Conservation (phyloP, 352 stramenopile genomes). For the Phytophthora pinifolia region DNA sequence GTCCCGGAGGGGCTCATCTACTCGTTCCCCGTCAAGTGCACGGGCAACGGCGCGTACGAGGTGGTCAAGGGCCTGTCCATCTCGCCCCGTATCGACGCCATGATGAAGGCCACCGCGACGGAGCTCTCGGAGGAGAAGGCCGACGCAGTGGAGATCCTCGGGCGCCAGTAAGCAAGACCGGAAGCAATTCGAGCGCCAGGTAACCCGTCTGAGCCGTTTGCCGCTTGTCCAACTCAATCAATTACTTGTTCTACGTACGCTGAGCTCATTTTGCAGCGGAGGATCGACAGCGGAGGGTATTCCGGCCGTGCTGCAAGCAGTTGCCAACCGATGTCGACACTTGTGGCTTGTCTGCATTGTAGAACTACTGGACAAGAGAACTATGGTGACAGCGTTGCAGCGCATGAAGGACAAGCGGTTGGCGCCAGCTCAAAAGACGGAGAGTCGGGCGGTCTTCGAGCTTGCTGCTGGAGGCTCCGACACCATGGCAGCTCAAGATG, state of each 20-base stretch:
- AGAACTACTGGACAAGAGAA: not conserved
- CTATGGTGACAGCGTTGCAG: constrained; percentile 22
- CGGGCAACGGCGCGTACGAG: constrained; percentile 73
- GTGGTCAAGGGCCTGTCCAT: constrained; percentile 73
- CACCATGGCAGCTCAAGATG: constrained; percentile 36
- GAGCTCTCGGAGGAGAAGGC: constrained; percentile 85
- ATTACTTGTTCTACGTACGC: not conserved
- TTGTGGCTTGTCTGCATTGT: not conserved
- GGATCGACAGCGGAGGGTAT: not conserved
- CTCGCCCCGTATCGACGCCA: constrained; percentile 61
- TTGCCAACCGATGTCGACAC: constrained; percentile 18
- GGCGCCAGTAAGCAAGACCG: constrained; percentile 33
- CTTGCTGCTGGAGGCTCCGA: constrained; percentile 15
- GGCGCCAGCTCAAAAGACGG: constrained; percentile 26
- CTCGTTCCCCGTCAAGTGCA: constrained; percentile 90
- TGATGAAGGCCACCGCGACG: constrained; percentile 76
- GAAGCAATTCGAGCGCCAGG: not conserved
- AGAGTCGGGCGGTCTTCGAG: constrained; percentile 30
- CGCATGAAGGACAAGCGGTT: constrained; percentile 31
- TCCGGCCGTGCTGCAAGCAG: not conserved
- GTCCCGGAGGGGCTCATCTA: constrained; percentile 91
- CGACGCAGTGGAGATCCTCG: constrained; percentile 69
- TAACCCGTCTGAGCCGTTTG: not conserved
- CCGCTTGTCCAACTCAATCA: not conserved
- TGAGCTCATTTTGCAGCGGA: not conserved